Percentiles rank a stretch among this genome's conserved stretches.
Evolutionary conservation across 106 monocot genomes (phyloP).

Genomic region (Iris macrosiphon): DNA sequence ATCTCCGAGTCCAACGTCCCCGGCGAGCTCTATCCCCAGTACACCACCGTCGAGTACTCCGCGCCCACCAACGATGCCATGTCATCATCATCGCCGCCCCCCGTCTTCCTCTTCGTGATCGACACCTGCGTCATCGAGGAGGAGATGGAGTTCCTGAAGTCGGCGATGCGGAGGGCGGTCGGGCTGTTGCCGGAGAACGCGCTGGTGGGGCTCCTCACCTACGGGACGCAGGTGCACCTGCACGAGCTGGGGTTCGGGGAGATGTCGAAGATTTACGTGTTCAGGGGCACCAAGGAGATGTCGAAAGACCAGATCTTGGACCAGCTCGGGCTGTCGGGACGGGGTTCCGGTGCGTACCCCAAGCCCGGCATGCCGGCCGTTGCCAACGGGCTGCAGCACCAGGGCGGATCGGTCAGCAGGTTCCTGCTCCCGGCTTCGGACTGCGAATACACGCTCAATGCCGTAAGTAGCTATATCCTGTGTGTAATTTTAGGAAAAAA

Average conservation of each 20-base stretch:
- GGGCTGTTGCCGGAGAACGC: conserved; percentile 88
- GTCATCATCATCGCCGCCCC: conserved; percentile 16
- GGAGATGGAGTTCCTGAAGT: conserved; percentile 78
- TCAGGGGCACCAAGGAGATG: conserved; percentile 85
- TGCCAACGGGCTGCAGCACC: conserved; percentile 30
- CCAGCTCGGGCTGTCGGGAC: conserved; percentile 70
- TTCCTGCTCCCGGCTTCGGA: conserved; percentile 88
- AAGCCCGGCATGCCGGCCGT: conserved; percentile 19
- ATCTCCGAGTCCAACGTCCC: conserved; percentile 78
- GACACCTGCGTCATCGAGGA: conserved; percentile 97
- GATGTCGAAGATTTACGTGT: conserved; percentile 78
- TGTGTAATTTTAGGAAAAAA: no score
- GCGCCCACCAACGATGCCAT: conserved; percentile 5
- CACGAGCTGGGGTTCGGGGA: conserved; percentile 90
- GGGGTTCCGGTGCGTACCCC: neutral
- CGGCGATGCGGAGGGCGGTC: conserved; percentile 77
- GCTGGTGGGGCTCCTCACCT: conserved; percentile 81
- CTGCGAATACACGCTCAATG: conserved; percentile 82
- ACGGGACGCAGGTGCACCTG: conserved; percentile 91
- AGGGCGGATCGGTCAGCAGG: conserved; percentile 33
- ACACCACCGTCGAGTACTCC: conserved; percentile 79
- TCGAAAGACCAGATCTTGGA: conserved; percentile 80
- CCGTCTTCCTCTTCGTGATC: conserved; percentile 84
- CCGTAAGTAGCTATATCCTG: no score
- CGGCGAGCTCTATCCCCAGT: conserved; percentile 84